Conservation (phyloP, 106 monocot species). For the Dendrobium officinale region DNA sequence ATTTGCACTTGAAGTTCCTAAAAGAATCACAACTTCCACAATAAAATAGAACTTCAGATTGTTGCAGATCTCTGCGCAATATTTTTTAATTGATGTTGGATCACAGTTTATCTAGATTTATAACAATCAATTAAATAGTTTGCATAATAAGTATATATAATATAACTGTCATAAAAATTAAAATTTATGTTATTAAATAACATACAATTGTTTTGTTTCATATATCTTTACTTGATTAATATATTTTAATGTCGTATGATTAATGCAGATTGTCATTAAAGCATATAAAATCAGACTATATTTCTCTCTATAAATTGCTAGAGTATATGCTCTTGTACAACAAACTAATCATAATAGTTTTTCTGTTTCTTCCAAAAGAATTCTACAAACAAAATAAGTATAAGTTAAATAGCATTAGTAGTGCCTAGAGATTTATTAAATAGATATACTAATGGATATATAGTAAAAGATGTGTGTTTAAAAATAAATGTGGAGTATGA, state of each 20-base stretch:
- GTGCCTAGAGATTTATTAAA: background rate
- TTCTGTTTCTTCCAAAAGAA: constrained; percentile 96
- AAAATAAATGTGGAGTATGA: background rate
- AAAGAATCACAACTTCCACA: constrained; percentile 1
- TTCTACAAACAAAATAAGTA: constrained; percentile 39
- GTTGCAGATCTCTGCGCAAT: constrained; percentile 63
- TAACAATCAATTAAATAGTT: background rate
- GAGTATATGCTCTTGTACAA: no score
- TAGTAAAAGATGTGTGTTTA: background rate
- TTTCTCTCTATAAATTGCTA: background rate
- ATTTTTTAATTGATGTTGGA: constrained; percentile 70
- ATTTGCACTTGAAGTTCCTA: constrained; percentile 72
- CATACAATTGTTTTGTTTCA: constrained; percentile 95
- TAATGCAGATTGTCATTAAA: constrained; percentile 68
- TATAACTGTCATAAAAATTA: background rate
- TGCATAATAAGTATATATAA: background rate
- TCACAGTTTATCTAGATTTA: constrained; percentile 82
- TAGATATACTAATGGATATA: background rate
- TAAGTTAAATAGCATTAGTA: background rate
- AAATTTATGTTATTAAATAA: constrained; percentile 1
- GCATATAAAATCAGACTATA: background rate
- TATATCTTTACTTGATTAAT: constrained; percentile 92
- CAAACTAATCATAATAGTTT: constrained; percentile 74
- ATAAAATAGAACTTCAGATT: constrained; percentile 52
- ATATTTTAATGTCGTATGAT: constrained; percentile 94